Conservation (phyloP, 148 eudicot species). For the Nepenthes gracilis region DNA sequence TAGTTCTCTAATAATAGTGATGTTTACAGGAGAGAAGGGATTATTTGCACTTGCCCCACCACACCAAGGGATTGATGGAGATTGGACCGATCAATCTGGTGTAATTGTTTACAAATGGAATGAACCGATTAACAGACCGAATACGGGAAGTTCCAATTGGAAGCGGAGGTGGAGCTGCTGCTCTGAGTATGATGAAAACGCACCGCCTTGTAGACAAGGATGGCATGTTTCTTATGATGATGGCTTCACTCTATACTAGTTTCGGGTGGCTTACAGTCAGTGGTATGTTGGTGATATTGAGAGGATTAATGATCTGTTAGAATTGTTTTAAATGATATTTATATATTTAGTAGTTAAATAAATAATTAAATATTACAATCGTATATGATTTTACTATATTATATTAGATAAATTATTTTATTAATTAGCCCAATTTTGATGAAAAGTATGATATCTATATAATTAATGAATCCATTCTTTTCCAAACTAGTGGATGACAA, state of each 20-base stretch:
- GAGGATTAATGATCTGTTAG: too few relatives aligned
- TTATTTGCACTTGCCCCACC: slow-evolving; percentile 50
- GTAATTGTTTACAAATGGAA: slow-evolving; percentile 65
- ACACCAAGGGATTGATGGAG: slow-evolving; percentile 67
- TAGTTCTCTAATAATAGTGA: neutral
- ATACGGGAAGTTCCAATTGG: slow-evolving; percentile 53
- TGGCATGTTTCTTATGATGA: slow-evolving; percentile 71
- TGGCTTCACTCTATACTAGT: slow-evolving; percentile 39
- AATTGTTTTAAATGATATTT: too few relatives aligned
- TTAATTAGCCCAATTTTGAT: too few relatives aligned
- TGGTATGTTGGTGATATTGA: too few relatives aligned
- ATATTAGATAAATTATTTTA: too few relatives aligned
- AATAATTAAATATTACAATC: too few relatives aligned
- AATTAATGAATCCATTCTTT: too few relatives aligned
- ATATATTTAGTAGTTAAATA: too few relatives aligned
- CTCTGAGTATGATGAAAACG: slow-evolving; percentile 50
- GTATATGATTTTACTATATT: too few relatives aligned
- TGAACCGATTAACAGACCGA: slow-evolving; percentile 40
- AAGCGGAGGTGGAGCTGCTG: slow-evolving; percentile 74
- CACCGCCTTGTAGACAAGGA: slow-evolving; percentile 53
- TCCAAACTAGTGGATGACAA: too few relatives aligned
- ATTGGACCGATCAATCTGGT: slow-evolving; percentile 61
- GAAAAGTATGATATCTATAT: too few relatives aligned
- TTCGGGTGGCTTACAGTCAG: too few relatives aligned
- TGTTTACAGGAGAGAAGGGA: slow-evolving; percentile 46